Evolutionary conservation across 331 rosid species (phyloP), one percentile per base, ranked within the genome.

Genomic region (Acacia concinna): DNA sequence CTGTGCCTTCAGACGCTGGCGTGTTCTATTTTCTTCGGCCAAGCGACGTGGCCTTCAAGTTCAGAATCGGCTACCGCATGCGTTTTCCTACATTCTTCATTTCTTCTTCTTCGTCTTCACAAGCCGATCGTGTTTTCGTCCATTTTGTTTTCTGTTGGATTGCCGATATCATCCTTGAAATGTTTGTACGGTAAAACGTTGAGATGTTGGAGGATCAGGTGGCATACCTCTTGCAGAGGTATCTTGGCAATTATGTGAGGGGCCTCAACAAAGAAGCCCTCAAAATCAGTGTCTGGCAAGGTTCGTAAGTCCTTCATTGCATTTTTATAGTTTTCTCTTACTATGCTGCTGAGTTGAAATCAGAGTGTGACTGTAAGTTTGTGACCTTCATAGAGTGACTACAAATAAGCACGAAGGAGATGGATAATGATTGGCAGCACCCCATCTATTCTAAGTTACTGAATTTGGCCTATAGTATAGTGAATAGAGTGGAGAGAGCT

Each of bases 131-230:
- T 20, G 31, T 59, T 63, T 27, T 31, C 63, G 40, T 75, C 52
- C 8, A 15, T 12, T 49, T 70, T 43, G 60, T 35, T 49, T 40
- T 79, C 60, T 57, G 8, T 44, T 28, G 62, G 70, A 70, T 83
- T 76, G 67, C 43, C 41, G 25, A 72, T 82, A 80, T 83, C 59
- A 41, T 62, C 64, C 63, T 32, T n/a, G 57, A 28, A 31, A 68
- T 54, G 81, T 34, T 85, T 82, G 20, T 78, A 79, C 73, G 82
- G 86, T 85, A 72, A 37, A 67, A 60, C 68, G 71, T 79, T 71
- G 60, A 82, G 88, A 96, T 96, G 99, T 91, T 96, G 92, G 99
- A 96, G 90, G 99, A 96, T 89, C 98, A 96, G 86, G 99, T 96
- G 43, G 97, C 99, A 78, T 75, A 83, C 90, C 92, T 96, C 76